phyloP scores from a whole-genome alignment of 257 asterid species.

The Fraxinus americana region DNA sequence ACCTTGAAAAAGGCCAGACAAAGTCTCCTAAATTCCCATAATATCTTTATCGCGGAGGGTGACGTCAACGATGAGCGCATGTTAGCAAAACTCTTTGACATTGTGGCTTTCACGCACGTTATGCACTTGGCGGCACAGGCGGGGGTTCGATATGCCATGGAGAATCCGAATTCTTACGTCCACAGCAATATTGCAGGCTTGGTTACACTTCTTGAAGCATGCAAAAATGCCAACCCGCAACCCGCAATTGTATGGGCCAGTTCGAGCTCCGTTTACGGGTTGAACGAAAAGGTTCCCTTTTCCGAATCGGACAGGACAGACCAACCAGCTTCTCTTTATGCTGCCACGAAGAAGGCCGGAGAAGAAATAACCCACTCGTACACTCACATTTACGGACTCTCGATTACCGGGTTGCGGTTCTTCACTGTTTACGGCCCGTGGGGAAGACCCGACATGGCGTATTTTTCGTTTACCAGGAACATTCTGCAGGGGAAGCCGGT shows the following conservation, averaged over 20 bases:
- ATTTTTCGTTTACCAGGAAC: slow-evolving; percentile 63
- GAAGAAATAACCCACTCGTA: slow-evolving; percentile 73
- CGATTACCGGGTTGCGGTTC: slow-evolving; percentile 74
- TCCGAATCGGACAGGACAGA: slow-evolving; percentile 81
- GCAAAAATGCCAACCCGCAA: slow-evolving; percentile 55
- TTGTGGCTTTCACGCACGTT: slow-evolving; percentile 60
- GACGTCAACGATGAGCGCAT: slow-evolving; percentile 65
- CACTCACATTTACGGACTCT: slow-evolving; percentile 73
- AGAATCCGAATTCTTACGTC: slow-evolving; percentile 68
- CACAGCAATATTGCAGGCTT: slow-evolving; percentile 81
- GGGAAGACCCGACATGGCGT: slow-evolving; percentile 93
- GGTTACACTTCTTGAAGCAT: slow-evolving; percentile 68
- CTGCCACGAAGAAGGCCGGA: slow-evolving; percentile 80
- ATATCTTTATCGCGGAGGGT: slow-evolving; percentile 53
- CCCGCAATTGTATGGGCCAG: slow-evolving; percentile 85
- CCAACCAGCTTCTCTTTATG: slow-evolving; percentile 75
- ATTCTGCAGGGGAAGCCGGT: slow-evolving; percentile 69
- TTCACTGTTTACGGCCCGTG: slow-evolving; percentile 87
- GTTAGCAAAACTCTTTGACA: slow-evolving; percentile 53
- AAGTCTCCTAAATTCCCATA: slow-evolving; percentile 29
- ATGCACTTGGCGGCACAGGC: slow-evolving; percentile 93
- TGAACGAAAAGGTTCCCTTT: slow-evolving; percentile 63
- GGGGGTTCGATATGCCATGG: slow-evolving; percentile 79
- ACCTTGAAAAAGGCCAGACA: slow-evolving; percentile 50
- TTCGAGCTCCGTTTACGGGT: slow-evolving; percentile 84